Conservation (phyloP, 176 grass and related monocot genomes). For the Zoysia japonica region DNA sequence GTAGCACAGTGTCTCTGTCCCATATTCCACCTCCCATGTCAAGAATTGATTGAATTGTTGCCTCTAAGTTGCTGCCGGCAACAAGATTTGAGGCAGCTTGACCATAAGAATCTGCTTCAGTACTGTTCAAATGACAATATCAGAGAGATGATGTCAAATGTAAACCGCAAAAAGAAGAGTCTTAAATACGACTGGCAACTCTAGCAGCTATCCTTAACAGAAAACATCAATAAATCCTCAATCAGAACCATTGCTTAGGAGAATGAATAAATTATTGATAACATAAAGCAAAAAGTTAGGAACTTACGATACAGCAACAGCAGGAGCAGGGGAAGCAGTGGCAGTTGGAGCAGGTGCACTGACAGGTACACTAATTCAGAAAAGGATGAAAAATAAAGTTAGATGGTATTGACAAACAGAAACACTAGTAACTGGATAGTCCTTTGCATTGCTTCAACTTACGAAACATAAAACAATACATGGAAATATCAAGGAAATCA, state of each 20-base stretch:
- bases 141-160: background rate
- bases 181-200: background rate
- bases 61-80: slow-evolving; percentile 67
- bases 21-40: slow-evolving; percentile 92
- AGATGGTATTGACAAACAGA: slow-evolving; percentile 29
- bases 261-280: slow-evolving; percentile 13
- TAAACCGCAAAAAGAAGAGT: too few species aligned
- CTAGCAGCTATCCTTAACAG: slow-evolving; percentile 20
- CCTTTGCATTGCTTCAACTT: background rate
- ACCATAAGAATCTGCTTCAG: slow-evolving; percentile 62
- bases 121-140: slow-evolving; percentile 43
- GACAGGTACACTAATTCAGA: slow-evolving; percentile 54
- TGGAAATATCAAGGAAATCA: background rate
- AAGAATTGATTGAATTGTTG: slow-evolving; percentile 76
- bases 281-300: slow-evolving; percentile 14
- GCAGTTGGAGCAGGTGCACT: slow-evolving; percentile 56
- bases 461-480: background rate
- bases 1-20: slow-evolving; percentile 79
- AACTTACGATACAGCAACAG: slow-evolving; percentile 62
- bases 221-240: background rate
- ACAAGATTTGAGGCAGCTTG: slow-evolving; percentile 82
- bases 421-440: slow-evolving; percentile 3
- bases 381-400: slow-evolving; percentile 26
- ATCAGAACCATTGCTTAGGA: slow-evolving; percentile 20
- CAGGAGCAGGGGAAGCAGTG: slow-evolving; percentile 57